Base-by-base conservation (phyloP, 495 filamentous ascomycete genomes). In the Neohortaea acidophila region DNA sequence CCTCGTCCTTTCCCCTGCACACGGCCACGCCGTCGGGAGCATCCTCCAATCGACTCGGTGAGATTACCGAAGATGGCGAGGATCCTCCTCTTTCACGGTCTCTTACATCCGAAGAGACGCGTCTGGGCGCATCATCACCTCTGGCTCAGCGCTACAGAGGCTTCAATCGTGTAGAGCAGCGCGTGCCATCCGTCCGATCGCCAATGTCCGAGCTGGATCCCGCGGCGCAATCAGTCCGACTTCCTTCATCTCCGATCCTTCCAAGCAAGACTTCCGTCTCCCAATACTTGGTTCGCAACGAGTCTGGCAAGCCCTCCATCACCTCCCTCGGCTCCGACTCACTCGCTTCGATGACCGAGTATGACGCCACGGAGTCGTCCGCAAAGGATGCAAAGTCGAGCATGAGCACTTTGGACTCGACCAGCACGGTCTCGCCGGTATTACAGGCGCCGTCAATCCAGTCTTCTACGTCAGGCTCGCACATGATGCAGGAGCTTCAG, bases 21-120 rank as follows among this genome's bases (percentile, higher is more conserved):
- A 79, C 85, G 15, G 84, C 85, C 9, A 81, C 84, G 19, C 78
- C 78, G 19, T 91, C 86, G 8, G 81, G 81, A 32, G 93, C 85
- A 9, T 92, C 84, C 2, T 76, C 84, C 65, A 87, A 89, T 57
- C 18, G 21, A 4, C 23, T 38, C 21, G n/a, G 29, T 23, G 89
- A 89, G 58, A 96, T 94, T 53, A 76, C 79, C 33, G 89, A 94
- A 55, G 76, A 79, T 67, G 68, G 66, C 17, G 74, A 79, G 49
- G 89, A 97, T 49, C 28, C 28, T 4, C n/a, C n/a, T n/a, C n/a
- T n/a, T n/a, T n/a, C n/a, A n/a, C n/a, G n/a, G n/a, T n/a, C n/a
- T n/a, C n/a, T n/a, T n/a, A n/a, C n/a, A n/a, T n/a, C n/a, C n/a
- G n/a, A n/a, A n/a, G n/a, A n/a, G n/a, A n/a, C n/a, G n/a, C n/a